These are phyloP conservation scores for Auricularia auricula-judae DNA, from an alignment of 768 basidiomycete species.

Conservation along the genomic window DNA sequence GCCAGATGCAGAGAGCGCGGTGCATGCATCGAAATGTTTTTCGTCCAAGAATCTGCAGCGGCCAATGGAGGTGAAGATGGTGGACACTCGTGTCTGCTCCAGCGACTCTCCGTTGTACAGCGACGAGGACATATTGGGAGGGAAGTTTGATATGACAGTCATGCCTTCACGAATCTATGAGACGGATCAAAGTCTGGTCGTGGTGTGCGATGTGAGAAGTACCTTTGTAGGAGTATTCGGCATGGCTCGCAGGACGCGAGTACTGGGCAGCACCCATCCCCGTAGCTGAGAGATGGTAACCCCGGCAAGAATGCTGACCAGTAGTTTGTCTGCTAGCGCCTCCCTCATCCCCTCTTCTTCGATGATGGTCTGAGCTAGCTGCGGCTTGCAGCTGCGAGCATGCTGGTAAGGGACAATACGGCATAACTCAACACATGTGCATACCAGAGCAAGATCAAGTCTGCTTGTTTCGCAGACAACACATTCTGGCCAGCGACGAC, in stretches of 20 bases:
- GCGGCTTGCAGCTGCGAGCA: slow-evolving; percentile 76
- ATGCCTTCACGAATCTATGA: slow-evolving; percentile 94
- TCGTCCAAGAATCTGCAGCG: slow-evolving; percentile 94
- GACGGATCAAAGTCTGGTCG: too few relatives aligned
- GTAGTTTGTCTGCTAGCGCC: slow-evolving; percentile 78
- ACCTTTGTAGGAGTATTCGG: slow-evolving; percentile 97
- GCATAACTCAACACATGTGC: slow-evolving; percentile 13
- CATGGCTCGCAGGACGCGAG: slow-evolving; percentile 90
- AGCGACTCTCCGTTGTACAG: slow-evolving; percentile 16
- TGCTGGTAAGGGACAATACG: neutral
- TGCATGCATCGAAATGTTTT: slow-evolving; percentile 97
- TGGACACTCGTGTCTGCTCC: slow-evolving; percentile 55
- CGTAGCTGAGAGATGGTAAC: slow-evolving; percentile 77
- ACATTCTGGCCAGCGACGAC: slow-evolving; percentile 63
- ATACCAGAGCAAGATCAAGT: slow-evolving; percentile 86
- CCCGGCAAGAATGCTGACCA: slow-evolving; percentile 97
- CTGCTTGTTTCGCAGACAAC: slow-evolving; percentile 54
- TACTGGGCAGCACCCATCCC: slow-evolving; percentile 62
- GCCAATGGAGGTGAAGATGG: slow-evolving; percentile 96
- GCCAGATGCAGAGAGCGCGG: slow-evolving; percentile 89
- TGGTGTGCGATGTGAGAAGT: slow-evolving; percentile 11
- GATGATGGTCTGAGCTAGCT: slow-evolving; percentile 69
- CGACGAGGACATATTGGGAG: slow-evolving; percentile 14
- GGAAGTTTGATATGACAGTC: slow-evolving; percentile 82
- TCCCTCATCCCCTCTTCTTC: slow-evolving; percentile 64